Percentiles rank a stretch among this genome's conserved stretches.
Evolutionary conservation across 1,284 basidiomycete species (phyloP).

Genomic region (Ustilago hordei): DNA sequence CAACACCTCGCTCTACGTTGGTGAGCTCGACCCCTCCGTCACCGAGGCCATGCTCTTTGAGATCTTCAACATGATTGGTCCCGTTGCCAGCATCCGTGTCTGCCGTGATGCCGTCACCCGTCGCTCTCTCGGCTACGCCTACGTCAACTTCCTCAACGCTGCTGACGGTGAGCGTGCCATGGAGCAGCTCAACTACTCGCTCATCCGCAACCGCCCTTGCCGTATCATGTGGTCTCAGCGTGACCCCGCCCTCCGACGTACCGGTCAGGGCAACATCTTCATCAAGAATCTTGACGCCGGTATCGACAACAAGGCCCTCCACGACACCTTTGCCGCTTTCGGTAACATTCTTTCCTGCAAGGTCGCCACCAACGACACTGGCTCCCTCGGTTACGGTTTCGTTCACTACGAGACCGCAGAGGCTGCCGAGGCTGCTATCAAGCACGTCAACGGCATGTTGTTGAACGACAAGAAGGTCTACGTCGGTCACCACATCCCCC

Average conservation of each 20-base stretch:
- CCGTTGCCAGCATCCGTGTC: slow-evolving; percentile 98
- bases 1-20: slow-evolving; percentile 91
- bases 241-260: slow-evolving; percentile 98
- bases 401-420: slow-evolving; percentile 99
- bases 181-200: slow-evolving; percentile 98
- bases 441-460: slow-evolving; percentile 98
- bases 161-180: slow-evolving; percentile 98
- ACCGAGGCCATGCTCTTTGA: slow-evolving; percentile 99
- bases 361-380: slow-evolving; percentile 76
- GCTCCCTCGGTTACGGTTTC: slow-evolving; percentile 81
- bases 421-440: slow-evolving; percentile 89
- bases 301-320: slow-evolving; percentile 99
- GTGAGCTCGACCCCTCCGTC: slow-evolving; percentile 96
- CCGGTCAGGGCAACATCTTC: slow-evolving; percentile 99
- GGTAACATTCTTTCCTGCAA: slow-evolving; percentile 99
- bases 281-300: slow-evolving; percentile 99
- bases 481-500: slow-evolving; percentile 96
- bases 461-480: slow-evolving; percentile 91
- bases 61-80: slow-evolving; percentile 99
- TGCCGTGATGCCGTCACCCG: slow-evolving; percentile 99
- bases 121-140: slow-evolving; percentile 99
- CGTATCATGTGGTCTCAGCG: slow-evolving; percentile 99
- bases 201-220: slow-evolving; percentile 98
- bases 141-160: slow-evolving; percentile 98
- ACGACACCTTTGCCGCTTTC: slow-evolving; percentile 99